Base-by-base conservation (phyloP, 805 yeast species). In the Nakazawaea wyomingensis region DNA sequence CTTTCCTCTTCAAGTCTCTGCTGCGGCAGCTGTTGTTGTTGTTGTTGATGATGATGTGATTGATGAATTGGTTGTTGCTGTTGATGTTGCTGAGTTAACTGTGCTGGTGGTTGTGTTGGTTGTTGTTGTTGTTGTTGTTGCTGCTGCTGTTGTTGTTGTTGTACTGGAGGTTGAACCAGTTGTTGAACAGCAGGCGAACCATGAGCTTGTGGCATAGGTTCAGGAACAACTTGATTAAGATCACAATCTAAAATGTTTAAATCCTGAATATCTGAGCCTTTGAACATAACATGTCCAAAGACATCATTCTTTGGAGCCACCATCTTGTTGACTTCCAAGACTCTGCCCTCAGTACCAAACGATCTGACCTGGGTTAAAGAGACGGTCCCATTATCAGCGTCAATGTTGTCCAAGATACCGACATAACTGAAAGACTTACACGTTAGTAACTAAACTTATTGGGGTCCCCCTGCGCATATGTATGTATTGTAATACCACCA, bases 261-360 rank as follows among this genome's bases (percentile, higher is more conserved):
- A 56, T 85, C 96, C 64, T 86, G 85, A 18, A 93, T 97, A 54
- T 91, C 97, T 20, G 85, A 78, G 30, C 99, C 99, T 53, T 90
- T 78, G 61, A 93, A 85, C 43, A 84, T 85, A 40, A 93, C 87
- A 45, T 75, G 76, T 21, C 85, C 90, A 62, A 78, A 86, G 13
- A 82, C 72, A 34, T 72, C 79, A 29, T 70, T 72, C n/a, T 70
- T 63, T 16, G 86, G 81, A 44, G 78, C 74, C 32, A 88, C 80
- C 60, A 87, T 95, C 49, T 75, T 71, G 13, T 72, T 67, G 3
- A 85, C 82, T 59, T 84, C 88, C 11, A 68, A 65, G 51, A 83
- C 71, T 55, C 98, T 77, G 24, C 96, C 96, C 62, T 91, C 98
- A 17, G 97, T 85, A 43, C 98, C 99, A 51, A 82, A 82, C 40